Evolutionary conservation across 306 rosid genomes (phyloP).

Genomic region (Mimosa pudica): DNA sequence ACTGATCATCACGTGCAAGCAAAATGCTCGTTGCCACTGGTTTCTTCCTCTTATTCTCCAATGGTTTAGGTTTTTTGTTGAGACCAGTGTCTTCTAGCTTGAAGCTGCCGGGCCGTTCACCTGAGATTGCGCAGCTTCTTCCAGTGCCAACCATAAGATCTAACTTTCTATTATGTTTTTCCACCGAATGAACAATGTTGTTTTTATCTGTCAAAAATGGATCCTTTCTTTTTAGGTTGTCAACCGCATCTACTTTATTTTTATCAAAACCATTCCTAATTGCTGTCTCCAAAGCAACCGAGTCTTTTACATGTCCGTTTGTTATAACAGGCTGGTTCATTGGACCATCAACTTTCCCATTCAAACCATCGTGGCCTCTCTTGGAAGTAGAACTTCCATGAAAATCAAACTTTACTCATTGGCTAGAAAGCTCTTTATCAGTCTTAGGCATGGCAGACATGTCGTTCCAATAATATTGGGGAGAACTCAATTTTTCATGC

Average conservation of each 20-base stretch:
- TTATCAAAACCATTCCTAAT: conserved; percentile 48
- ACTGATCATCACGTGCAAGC: conserved; percentile 64
- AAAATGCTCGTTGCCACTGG: conserved; percentile 49
- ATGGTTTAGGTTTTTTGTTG: conserved; percentile 32
- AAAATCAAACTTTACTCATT: conserved; percentile 57
- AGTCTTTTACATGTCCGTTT: conserved; percentile 57
- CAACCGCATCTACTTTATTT: conserved; percentile 43
- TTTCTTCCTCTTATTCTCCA: conserved; percentile 64
- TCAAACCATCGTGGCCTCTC: conserved; percentile 48
- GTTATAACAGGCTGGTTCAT: conserved; percentile 37
- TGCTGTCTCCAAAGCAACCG: conserved; percentile 48
- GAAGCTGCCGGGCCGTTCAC: conserved; percentile 38
- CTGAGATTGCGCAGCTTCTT: conserved; percentile 39
- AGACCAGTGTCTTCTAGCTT: conserved; percentile 52
- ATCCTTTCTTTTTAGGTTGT: conserved; percentile 34
- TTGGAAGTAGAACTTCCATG: conserved; percentile 58
- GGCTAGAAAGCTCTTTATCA: conserved; percentile 53
- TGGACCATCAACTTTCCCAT: conserved; percentile 56
- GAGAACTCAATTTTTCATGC: conserved; percentile 47
- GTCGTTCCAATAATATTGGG: conserved; percentile 60
- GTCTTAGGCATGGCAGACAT: conserved; percentile 46
- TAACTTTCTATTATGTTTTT: conserved; percentile 44
- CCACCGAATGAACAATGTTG: conserved; percentile 36
- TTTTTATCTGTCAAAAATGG: conserved; percentile 45
- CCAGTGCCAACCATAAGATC: conserved; percentile 39